A percentile compares a stretch with the other conserved stretches of the same genome.
These are phyloP conservation scores for Hortiboletus flavorubellus DNA, from an alignment of 768 basidiomycete genomes.

Conservation along the genomic window DNA sequence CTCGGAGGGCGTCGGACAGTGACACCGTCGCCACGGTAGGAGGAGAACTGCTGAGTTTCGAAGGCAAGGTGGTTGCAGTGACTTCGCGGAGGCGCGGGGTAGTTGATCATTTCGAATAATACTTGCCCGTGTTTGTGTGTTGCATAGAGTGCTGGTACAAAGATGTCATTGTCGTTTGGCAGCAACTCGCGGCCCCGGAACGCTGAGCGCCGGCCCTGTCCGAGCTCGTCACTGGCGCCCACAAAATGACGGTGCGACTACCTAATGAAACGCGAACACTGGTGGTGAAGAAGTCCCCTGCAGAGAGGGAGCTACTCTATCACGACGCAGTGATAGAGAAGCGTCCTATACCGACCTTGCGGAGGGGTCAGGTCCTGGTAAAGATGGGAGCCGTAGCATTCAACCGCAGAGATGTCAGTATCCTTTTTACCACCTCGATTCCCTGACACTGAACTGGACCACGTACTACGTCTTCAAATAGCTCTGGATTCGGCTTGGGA, in stretches of 20 bases:
- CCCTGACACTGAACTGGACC: neutral
- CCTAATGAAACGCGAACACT: conserved; percentile 48
- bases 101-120: conserved; percentile 36
- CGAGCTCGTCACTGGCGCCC: neutral
- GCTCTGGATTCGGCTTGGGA: conserved; percentile 72
- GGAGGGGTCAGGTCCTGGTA: conserved; percentile 59
- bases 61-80: conserved; percentile 44
- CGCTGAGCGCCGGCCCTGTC: neutral
- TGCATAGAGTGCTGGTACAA: neutral
- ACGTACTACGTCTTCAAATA: conserved; percentile 22
- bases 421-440: neutral
- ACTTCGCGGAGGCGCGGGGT: conserved; percentile 34
- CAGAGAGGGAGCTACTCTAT: conserved; percentile 40
- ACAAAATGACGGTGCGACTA: conserved; percentile 13
- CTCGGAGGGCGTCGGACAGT: conserved; percentile 5
- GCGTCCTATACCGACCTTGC: conserved; percentile 46
- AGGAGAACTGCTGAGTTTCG: conserved; percentile 40
- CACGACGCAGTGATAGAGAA: conserved; percentile 57
- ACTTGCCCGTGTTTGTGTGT: too few relatives aligned
- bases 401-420: conserved; percentile 70
- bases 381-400: conserved; percentile 67
- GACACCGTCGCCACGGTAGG: conserved; percentile 43
- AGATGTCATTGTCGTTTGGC: too few relatives aligned
- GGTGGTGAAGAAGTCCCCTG: conserved; percentile 43
- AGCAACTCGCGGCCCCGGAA: too few relatives aligned